Conservation (phyloP, 2,329 filamentous ascomycete genomes). For the Ceratocystis diversiconidia region DNA sequence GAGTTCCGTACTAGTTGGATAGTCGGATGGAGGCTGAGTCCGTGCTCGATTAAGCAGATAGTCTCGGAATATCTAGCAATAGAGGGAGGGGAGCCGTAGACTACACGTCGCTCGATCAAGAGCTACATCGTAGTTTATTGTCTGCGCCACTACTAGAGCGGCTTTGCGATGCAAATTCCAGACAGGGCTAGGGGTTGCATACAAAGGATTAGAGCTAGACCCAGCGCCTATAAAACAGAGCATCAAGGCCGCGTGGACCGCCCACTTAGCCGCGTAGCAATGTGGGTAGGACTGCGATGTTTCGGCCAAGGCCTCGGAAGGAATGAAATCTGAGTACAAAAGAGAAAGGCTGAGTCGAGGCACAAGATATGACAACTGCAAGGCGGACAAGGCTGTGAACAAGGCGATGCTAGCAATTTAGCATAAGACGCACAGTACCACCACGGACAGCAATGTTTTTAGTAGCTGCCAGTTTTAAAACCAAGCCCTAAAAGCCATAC, state of each 20-base stretch:
- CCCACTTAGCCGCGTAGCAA: background rate
- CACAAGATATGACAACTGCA: no score
- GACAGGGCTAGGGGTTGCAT: background rate
- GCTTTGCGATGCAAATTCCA: background rate
- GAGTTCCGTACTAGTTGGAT: background rate
- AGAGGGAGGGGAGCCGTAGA: no score
- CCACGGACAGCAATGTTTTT: background rate
- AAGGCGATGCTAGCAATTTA: no score
- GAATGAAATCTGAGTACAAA: background rate
- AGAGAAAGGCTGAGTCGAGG: no score
- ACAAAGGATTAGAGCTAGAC: background rate
- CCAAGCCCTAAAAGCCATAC: background rate
- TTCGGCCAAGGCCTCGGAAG: background rate
- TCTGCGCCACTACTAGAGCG: background rate
- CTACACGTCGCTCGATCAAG: background rate
- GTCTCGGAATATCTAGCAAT: no score
- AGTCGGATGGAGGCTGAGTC: background rate
- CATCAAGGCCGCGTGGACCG: background rate
- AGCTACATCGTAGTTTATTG: background rate
- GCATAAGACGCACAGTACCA: no score
- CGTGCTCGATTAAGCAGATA: background rate
- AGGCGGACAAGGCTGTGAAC: no score
- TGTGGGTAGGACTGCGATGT: background rate
- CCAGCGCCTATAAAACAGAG: background rate
- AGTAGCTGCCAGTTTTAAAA: background rate